A percentile compares a stretch with the other conserved stretches of the same genome.
phyloP scores from a whole-genome alignment of 768 basidiomycete species.

The Pulveroboletus sp. region DNA sequence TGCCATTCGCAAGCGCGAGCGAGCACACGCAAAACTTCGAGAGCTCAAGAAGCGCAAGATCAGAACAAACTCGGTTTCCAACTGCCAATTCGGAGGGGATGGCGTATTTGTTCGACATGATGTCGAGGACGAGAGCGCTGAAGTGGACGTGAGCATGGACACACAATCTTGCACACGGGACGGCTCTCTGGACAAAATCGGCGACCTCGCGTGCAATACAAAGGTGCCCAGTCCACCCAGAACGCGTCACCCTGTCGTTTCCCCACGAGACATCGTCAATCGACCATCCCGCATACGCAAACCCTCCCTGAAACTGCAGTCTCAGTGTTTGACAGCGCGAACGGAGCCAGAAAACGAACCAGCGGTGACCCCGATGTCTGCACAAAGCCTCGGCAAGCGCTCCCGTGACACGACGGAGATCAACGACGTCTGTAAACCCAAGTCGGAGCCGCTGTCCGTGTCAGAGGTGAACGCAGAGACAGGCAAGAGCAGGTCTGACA shows the following conservation, averaged over 20 bases:
- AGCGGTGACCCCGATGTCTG: constrained; percentile 10
- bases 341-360: constrained; percentile 10
- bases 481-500: constrained; percentile 42
- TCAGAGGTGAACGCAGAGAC: constrained; percentile 19
- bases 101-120: constrained; percentile 58
- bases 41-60: constrained; percentile 56
- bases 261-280: constrained; percentile 7
- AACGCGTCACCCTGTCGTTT: constrained; percentile 1
- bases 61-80: constrained; percentile 31
- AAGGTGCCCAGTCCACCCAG: constrained; percentile 1
- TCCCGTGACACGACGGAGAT: constrained; percentile 20
- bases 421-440: constrained; percentile 14
- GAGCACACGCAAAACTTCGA: constrained; percentile 51
- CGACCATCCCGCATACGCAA: constrained; percentile 27
- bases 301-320: constrained; percentile 30
- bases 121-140: constrained; percentile 56
- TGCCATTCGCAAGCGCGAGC: constrained; percentile 33
- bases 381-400: constrained; percentile 26
- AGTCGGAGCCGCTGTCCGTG: constrained; percentile 12
- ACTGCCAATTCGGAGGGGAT: constrained; percentile 27
- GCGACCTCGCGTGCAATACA: constrained; percentile 4
- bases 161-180: constrained; percentile 25
- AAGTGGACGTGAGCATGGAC: constrained; percentile 53
- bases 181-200: constrained; percentile 2
- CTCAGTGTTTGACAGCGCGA: constrained; percentile 10